Conservation (phyloP, 2,329 filamentous ascomycete species). For the Ceratocystis variospora region DNA sequence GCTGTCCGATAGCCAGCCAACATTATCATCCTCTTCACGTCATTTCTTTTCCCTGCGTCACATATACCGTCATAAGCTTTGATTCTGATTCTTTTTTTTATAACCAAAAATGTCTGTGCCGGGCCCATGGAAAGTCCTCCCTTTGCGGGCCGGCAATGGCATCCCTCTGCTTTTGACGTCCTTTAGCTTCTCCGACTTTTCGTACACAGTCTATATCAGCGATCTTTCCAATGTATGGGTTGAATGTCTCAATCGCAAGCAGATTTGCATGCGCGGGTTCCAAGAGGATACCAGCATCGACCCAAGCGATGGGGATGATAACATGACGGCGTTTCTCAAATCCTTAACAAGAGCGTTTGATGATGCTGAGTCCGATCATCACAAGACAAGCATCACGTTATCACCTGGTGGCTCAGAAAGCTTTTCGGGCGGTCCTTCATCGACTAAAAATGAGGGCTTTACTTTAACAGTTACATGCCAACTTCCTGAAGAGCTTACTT, state of each 20-base stretch:
- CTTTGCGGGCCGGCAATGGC: slow-evolving; percentile 28
- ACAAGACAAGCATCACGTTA: slow-evolving; percentile 34
- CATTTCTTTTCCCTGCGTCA: neutral
- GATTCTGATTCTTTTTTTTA: neutral
- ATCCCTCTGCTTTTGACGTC: slow-evolving; percentile 53
- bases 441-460: slow-evolving; percentile 30
- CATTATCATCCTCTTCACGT: neutral
- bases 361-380: slow-evolving; percentile 32
- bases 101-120: slow-evolving; percentile 24
- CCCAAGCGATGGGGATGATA: slow-evolving; percentile 52
- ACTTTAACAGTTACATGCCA: slow-evolving; percentile 42
- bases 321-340: slow-evolving; percentile 52
- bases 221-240: slow-evolving; percentile 63
- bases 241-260: slow-evolving; percentile 47
- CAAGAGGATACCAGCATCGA: slow-evolving; percentile 57
- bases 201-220: slow-evolving; percentile 54
- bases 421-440: slow-evolving; percentile 21
- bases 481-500: slow-evolving; percentile 43
- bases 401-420: slow-evolving; percentile 22
- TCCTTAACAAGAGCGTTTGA: slow-evolving; percentile 44
- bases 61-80: neutral
- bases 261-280: slow-evolving; percentile 48
- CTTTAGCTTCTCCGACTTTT: slow-evolving; percentile 36
- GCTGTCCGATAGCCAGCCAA: neutral
- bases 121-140: slow-evolving; percentile 37